These are phyloP conservation scores for Xylariaceae sp. DNA, from an alignment of 2,329 filamentous ascomycete species.

Conservation along the genomic window DNA sequence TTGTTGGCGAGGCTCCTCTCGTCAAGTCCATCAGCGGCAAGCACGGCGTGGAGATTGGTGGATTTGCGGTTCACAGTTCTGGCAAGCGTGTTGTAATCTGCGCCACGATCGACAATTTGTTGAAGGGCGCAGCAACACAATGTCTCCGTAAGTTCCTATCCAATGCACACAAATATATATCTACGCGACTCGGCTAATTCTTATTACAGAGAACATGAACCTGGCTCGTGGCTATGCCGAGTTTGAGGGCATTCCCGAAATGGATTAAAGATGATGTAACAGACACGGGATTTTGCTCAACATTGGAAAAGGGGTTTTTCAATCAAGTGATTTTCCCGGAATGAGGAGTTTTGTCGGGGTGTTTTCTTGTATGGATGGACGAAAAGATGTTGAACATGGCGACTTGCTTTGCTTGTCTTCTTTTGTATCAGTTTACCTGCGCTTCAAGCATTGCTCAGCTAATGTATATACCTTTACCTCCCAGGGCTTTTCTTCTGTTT, in stretches of 20 bases:
- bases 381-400: slow-evolving; percentile 6
- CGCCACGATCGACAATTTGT: slow-evolving; percentile 86
- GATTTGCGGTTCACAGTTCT: slow-evolving; percentile 84
- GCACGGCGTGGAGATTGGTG: slow-evolving; percentile 90
- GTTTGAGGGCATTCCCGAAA: slow-evolving; percentile 32
- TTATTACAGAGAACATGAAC: slow-evolving; percentile 35
- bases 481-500: not conserved
- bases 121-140: slow-evolving; percentile 90
- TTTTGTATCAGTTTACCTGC: not conserved
- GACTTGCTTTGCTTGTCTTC: not conserved
- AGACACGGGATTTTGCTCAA: not conserved
- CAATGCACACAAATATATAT: not conserved
- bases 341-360: slow-evolving; percentile 11
- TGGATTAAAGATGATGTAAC: not conserved
- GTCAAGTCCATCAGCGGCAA: slow-evolving; percentile 81
- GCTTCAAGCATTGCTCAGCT: not conserved
- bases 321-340: slow-evolving; percentile 1
- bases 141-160: slow-evolving; percentile 53
- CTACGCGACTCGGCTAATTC: slow-evolving; percentile 35
- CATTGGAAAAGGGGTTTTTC: not conserved
- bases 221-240: slow-evolving; percentile 48
- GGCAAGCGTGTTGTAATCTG: slow-evolving; percentile 93
- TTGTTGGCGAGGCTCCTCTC: slow-evolving; percentile 78
- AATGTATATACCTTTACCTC: slow-evolving; percentile 16
- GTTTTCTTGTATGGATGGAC: slow-evolving; percentile 2